Conservation (phyloP, 1,284 basidiomycete genomes). For the Trametes pubescens region DNA sequence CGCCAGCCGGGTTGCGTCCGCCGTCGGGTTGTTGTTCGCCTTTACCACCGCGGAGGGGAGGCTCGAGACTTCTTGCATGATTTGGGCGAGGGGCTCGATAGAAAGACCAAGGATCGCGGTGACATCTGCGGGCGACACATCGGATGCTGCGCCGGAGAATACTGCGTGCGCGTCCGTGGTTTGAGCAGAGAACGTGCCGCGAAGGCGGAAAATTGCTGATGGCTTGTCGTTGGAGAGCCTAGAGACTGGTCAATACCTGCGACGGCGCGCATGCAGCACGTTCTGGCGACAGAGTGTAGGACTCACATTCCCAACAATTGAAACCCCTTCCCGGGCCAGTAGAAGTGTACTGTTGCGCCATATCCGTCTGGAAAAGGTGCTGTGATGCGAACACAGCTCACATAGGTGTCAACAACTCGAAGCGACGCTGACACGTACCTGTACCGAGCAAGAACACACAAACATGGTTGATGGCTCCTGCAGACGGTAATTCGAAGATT, state of each 20-base stretch:
- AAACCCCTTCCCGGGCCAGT: conserved; percentile 90
- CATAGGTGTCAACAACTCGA: neutral
- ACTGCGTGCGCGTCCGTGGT: conserved; percentile 59
- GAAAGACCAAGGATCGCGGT: conserved; percentile 78
- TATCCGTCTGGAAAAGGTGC: conserved; percentile 91
- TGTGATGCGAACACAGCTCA: conserved; percentile 31
- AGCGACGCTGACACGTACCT: conserved; percentile 53
- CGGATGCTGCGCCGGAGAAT: conserved; percentile 52
- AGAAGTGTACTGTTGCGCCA: conserved; percentile 90
- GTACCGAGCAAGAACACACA: conserved; percentile 90
- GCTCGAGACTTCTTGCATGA: conserved; percentile 60
- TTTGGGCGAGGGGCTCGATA: conserved; percentile 69
- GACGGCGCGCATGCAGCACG: neutral
- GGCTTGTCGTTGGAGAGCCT: conserved; percentile 94
- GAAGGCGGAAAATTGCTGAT: conserved; percentile 89
- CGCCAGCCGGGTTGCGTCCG: conserved; percentile 56
- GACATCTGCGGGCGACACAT: conserved; percentile 51
- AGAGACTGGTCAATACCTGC: conserved; percentile 1
- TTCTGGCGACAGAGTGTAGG: neutral
- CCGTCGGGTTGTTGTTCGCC: conserved; percentile 24
- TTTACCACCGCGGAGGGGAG: conserved; percentile 50
- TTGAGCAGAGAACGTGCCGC: conserved; percentile 66
- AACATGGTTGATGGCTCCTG: conserved; percentile 86
- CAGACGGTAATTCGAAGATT: conserved; percentile 80
- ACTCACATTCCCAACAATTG: conserved; percentile 89